phyloP scores from a whole-genome alignment of 768 basidiomycete genomes.

The Terana coerulea region DNA sequence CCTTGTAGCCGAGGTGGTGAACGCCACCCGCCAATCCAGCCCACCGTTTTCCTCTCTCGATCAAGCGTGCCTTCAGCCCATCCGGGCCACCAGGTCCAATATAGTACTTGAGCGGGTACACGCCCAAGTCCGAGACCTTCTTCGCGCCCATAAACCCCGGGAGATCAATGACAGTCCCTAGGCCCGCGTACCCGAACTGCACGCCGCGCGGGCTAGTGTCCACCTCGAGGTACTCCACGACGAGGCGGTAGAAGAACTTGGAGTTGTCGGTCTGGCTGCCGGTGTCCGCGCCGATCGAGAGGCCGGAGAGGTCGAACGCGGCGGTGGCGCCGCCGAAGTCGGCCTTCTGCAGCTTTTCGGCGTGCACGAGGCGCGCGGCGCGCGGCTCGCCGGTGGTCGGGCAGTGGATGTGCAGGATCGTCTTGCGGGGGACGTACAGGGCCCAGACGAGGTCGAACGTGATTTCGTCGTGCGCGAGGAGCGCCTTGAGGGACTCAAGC shows the following conservation, averaged over 20 bases:
- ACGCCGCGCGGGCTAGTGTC: slow-evolving; percentile 17
- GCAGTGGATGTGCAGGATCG: slow-evolving; percentile 49
- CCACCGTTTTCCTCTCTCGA: slow-evolving; percentile 57
- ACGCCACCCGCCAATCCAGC: slow-evolving; percentile 42
- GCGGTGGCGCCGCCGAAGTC: slow-evolving; percentile 13
- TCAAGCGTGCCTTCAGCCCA: slow-evolving; percentile 36
- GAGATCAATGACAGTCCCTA: slow-evolving; percentile 32
- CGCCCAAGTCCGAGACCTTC: slow-evolving; percentile 46
- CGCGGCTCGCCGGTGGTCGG: slow-evolving; percentile 52
- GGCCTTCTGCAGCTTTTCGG: slow-evolving; percentile 29
- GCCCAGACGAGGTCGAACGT: slow-evolving; percentile 50
- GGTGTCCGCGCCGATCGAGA: slow-evolving; percentile 12
- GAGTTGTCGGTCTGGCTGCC: slow-evolving; percentile 20
- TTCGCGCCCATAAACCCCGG: slow-evolving; percentile 45
- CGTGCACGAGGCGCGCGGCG: slow-evolving; percentile 45
- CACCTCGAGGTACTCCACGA: slow-evolving; percentile 52
- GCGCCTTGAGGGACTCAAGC: slow-evolving; percentile 42
- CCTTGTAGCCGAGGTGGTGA: slow-evolving; percentile 55
- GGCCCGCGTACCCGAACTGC: slow-evolving; percentile 21
- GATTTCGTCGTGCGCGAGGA: slow-evolving; percentile 54
- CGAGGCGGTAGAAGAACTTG: slow-evolving; percentile 44
- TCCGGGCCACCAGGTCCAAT: slow-evolving; percentile 33
- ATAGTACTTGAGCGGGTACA: slow-evolving; percentile 53
- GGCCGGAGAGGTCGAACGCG: slow-evolving; percentile 19
- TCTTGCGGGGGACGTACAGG: slow-evolving; percentile 49